phyloP scores from a whole-genome alignment of 208 protist species.

The Porcisia deanei region DNA sequence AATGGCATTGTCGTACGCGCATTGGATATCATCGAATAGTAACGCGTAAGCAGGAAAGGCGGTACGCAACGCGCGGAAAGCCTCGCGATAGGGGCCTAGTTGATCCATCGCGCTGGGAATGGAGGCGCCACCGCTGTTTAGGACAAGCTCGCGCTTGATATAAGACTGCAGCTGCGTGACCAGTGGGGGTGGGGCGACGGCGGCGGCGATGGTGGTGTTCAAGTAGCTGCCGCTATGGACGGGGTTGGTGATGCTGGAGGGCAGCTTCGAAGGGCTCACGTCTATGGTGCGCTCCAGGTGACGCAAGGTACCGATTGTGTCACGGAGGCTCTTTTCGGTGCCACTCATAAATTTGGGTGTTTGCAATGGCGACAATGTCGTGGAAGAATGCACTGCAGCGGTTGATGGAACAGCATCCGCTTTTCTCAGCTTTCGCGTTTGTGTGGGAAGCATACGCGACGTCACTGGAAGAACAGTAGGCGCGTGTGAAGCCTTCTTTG shows the following conservation, averaged over 20 bases:
- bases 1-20: constrained; percentile 82
- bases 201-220: constrained; percentile 5
- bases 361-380: neutral
- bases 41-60: constrained; percentile 70
- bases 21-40: constrained; percentile 70
- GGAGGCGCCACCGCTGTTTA: constrained; percentile 15
- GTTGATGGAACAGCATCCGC: neutral
- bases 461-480: constrained; percentile 4
- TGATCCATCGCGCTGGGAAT: constrained; percentile 41
- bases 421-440: neutral
- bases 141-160: constrained; percentile 42
- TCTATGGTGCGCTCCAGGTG: constrained; percentile 3
- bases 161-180: constrained; percentile 42
- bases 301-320: neutral
- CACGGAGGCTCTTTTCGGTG: neutral
- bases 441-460: constrained; percentile 11
- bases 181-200: constrained; percentile 18
- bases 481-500: neutral
- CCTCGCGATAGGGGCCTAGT: constrained; percentile 76
- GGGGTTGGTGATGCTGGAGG: constrained; percentile 17
- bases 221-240: neutral
- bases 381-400: neutral
- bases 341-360: neutral
- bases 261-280: constrained; percentile 16
- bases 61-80: constrained; percentile 60